Evolutionary conservation across 805 yeast genomes (phyloP), one percentile per base, ranked within the genome.

Genomic region (Myxozyma geophila): DNA sequence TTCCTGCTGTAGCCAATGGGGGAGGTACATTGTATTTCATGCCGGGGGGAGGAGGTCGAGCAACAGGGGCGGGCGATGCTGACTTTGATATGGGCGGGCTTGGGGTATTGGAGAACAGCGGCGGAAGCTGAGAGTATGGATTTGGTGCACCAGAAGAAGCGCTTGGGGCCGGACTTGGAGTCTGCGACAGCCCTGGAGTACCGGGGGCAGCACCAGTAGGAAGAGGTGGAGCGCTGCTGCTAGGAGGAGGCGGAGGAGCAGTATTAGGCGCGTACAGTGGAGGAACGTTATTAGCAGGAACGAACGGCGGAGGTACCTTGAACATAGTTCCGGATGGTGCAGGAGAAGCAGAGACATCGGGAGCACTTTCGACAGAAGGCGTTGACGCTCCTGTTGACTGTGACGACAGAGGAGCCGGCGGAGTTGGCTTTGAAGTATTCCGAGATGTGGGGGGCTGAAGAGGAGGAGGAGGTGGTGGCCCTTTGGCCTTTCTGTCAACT

Each of bases 261-360:
- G 49, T 15, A n/a, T 46, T 12, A 23, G 36, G 37, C 8, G 59
- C 58, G 49, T 46, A 55, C 9, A 33, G 51, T 28, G 55, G 55
- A 15, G 55, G 58, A 37, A 51, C 48, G 33, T 46, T 50, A 19
- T 41, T 8, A 46, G 41, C 39, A 9, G 65, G 67, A n/a, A 55
- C 51, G 39, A 54, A 66, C 7, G 68, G 67, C 7, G 70, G 71
- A 12, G 67, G 71, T 1, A 69, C 70, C 28, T 60, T 68, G 63
- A 62, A 69, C 50, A 54, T 33, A 17, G 69, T 40, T 19, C 61
- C 57, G 12, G 80, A 75, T 3, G 76, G 72, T 10, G 77, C 63
- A 17, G 77, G 70, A 2, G 75, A 69, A 2, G 75, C 71, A 21
- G 44, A 17, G 19, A 17, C n/a, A 12, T 52, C 55, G 15, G 55